Conservation (phyloP, 805 yeast species). For the Metschnikowia kunwiensis region DNA sequence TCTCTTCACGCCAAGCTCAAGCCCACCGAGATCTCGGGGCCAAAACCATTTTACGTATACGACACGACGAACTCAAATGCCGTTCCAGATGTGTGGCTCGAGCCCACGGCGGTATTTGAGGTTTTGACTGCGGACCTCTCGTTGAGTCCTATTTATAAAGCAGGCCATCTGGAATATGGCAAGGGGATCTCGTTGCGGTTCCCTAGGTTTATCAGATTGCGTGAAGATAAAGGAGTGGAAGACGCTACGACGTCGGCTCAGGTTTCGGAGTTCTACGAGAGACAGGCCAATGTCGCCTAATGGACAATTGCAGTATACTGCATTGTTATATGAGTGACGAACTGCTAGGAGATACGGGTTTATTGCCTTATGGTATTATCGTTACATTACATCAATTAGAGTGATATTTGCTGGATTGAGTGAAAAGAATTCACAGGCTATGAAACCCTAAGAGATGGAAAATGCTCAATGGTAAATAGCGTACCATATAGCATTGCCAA, state of each 20-base stretch:
- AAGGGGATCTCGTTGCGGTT: conserved; percentile 85
- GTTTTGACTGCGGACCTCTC: conserved; percentile 90
- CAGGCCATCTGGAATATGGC: conserved; percentile 69
- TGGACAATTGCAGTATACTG: too few relatives aligned
- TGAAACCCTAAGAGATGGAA: too few relatives aligned
- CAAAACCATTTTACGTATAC: conserved; percentile 66
- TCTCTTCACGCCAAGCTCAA: conserved; percentile 57
- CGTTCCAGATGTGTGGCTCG: conserved; percentile 92
- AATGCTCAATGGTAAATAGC: too few relatives aligned
- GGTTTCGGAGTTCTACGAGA: conserved; percentile 76
- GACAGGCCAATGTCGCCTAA: conserved; percentile 51
- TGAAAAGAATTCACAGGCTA: too few relatives aligned
- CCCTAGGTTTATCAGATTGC: conserved; percentile 76
- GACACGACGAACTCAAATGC: conserved; percentile 61
- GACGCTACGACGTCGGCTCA: conserved; percentile 87
- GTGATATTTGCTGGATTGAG: too few relatives aligned
- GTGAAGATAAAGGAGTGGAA: conserved; percentile 83
- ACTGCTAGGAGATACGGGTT: too few relatives aligned
- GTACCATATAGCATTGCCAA: too few relatives aligned
- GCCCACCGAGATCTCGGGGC: conserved; percentile 60
- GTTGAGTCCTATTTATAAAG: conserved; percentile 83
- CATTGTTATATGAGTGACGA: too few relatives aligned
- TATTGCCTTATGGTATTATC: too few relatives aligned
- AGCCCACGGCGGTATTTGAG: conserved; percentile 80
- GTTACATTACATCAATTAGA: too few relatives aligned